Percentiles rank a stretch among this genome's conserved stretches.
phyloP scores from a whole-genome alignment of 441 rosid species.

The Adansonia grandidieri region DNA sequence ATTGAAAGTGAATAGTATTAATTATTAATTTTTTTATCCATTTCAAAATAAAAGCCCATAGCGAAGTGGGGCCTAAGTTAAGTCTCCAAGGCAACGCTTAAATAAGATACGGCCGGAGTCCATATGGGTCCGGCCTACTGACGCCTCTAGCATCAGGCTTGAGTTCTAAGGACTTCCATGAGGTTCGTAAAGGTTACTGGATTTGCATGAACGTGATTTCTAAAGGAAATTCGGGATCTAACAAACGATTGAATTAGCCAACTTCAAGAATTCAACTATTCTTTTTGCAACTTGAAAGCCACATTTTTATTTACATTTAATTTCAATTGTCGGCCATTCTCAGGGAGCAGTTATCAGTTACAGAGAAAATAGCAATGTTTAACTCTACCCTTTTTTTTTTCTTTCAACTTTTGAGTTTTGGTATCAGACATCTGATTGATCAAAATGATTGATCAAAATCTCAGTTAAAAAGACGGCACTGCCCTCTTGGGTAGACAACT shows the following conservation, averaged over 20 bases:
- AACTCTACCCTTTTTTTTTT: neutral
- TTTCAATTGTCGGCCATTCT: neutral
- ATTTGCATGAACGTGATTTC: neutral
- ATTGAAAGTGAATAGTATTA: too few species aligned
- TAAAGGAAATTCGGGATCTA: neutral
- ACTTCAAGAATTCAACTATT: neutral
- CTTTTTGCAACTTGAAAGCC: neutral
- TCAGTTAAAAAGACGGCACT: neutral
- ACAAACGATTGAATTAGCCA: neutral
- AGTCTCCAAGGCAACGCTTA: neutral
- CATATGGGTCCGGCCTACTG: too few species aligned
- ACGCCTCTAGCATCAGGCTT: too few species aligned
- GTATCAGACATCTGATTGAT: neutral
- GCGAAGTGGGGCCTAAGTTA: neutral
- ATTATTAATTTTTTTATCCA: neutral
- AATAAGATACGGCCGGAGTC: neutral
- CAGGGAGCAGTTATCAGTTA: neutral
- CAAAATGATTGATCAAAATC: neutral
- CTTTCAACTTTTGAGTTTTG: constrained; percentile 10
- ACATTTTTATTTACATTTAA: neutral
- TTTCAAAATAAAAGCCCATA: neutral
- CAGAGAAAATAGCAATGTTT: neutral
- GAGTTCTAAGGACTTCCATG: too few species aligned
- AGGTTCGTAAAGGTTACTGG: neutral
- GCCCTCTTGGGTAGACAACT: constrained; percentile 4